Evolutionary conservation across 805 yeast species (phyloP).

Genomic region (Cyberlindnera samutprakarnensis): DNA sequence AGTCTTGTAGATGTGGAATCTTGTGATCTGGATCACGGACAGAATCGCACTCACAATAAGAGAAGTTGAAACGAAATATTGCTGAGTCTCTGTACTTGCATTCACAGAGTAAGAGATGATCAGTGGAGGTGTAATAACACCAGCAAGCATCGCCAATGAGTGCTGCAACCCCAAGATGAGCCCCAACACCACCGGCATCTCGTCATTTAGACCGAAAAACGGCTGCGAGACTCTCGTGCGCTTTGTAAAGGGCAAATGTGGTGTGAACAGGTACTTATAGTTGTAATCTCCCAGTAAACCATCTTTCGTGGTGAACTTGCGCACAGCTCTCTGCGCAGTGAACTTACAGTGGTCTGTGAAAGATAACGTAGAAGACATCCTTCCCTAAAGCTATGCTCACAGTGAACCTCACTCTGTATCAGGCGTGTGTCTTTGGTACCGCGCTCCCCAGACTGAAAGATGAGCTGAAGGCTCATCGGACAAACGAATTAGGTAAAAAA

Average conservation of each 20-base stretch:
- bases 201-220: conserved; percentile 72
- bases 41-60: conserved; percentile 66
- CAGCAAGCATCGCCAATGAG: conserved; percentile 85
- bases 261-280: conserved; percentile 72
- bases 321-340: conserved; percentile 1
- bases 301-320: conserved; percentile 51
- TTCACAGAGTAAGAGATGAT: conserved; percentile 62
- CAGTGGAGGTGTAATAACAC: conserved; percentile 79
- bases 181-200: conserved; percentile 75
- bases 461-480: too few species aligned
- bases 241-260: conserved; percentile 61
- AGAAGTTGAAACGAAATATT: conserved; percentile 65
- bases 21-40: conserved; percentile 69
- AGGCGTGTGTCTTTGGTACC: too few species aligned
- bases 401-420: too few species aligned
- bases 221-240: conserved; percentile 51
- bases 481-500: too few species aligned
- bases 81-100: conserved; percentile 40
- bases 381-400: too few species aligned
- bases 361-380: neutral
- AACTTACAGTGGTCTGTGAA: conserved; percentile 1
- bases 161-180: conserved; percentile 80
- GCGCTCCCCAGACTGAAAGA: too few species aligned
- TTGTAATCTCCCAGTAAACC: conserved; percentile 86
- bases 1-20: conserved; percentile 71